These are phyloP conservation scores for Collybiopsis luxurians DNA, from an alignment of 768 basidiomycete genomes.

Conservation along the genomic window DNA sequence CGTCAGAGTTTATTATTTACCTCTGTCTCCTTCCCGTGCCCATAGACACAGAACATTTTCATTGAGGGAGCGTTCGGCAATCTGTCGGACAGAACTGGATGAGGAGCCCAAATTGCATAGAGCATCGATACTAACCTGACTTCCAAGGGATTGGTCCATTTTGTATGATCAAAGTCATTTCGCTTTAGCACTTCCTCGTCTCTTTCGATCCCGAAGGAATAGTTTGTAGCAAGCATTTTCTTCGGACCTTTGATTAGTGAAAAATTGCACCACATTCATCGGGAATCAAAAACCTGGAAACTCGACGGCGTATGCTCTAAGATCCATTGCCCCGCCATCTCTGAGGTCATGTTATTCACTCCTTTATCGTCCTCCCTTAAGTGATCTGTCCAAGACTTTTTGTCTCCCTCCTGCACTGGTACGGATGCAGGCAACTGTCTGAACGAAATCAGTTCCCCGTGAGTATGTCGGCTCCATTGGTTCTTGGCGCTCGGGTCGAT, in stretches of 20 bases:
- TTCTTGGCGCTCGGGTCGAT: not conserved
- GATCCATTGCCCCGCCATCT: conserved; percentile 75
- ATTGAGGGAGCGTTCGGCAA: conserved; percentile 89
- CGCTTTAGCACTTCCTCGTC: conserved; percentile 58
- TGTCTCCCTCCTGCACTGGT: conserved; percentile 17
- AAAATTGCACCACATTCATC: too few species aligned
- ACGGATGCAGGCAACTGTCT: conserved; percentile 30
- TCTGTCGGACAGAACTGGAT: conserved; percentile 31
- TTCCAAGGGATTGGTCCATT: conserved; percentile 94
- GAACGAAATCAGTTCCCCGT: conserved; percentile 86
- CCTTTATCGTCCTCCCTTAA: not conserved
- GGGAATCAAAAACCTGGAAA: too few species aligned
- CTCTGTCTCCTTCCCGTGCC: conserved; percentile 95
- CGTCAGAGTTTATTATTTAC: too few species aligned
- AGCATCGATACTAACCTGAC: conserved; percentile 43
- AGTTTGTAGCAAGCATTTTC: conserved; percentile 84
- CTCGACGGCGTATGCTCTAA: conserved; percentile 74
- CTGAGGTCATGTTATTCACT: conserved; percentile 69
- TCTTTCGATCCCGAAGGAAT: conserved; percentile 85
- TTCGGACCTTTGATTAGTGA: too few species aligned
- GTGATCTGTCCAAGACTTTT: conserved; percentile 13
- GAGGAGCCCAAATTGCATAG: not conserved
- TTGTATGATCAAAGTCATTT: conserved; percentile 73
- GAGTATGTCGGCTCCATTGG: conserved; percentile 45
- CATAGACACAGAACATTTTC: conserved; percentile 92